Percentiles rank a stretch among this genome's conserved stretches.
Conservation (phyloP, 345 rosid species). For the Xanthoceras sorbifolium region DNA sequence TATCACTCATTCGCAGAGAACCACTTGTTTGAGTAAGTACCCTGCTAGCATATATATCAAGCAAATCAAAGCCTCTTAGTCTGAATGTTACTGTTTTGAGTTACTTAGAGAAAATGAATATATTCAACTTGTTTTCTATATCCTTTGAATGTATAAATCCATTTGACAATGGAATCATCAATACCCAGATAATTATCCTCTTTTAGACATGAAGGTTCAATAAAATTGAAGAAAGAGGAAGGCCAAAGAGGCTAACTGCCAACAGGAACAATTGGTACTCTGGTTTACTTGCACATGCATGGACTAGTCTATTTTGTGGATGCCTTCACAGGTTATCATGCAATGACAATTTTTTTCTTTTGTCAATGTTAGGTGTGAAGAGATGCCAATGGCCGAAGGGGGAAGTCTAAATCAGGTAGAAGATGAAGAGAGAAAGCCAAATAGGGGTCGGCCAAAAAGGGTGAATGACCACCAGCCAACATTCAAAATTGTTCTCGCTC, state of each 20-base stretch:
- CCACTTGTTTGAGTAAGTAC: neutral
- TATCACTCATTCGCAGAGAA: too few relatives aligned
- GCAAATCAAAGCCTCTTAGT: neutral
- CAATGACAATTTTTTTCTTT: too few relatives aligned
- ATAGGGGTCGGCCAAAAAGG: neutral
- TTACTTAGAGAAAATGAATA: neutral
- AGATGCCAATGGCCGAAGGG: neutral
- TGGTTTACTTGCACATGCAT: neutral
- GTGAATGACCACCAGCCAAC: neutral
- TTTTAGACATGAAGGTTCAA: neutral
- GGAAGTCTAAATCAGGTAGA: neutral
- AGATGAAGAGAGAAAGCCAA: neutral
- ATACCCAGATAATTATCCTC: neutral
- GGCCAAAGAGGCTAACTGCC: neutral
- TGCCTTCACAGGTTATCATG: too few relatives aligned
- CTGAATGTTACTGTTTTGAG: neutral
- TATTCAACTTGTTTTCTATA: neutral
- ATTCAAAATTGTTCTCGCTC: neutral
- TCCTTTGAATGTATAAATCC: neutral
- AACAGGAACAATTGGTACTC: neutral
- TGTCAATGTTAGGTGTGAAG: neutral
- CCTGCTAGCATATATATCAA: neutral
- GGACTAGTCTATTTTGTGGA: too few relatives aligned
- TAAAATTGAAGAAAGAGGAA: neutral
- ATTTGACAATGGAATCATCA: neutral